Conservation (phyloP, 192 early-diverging fungal genomes). For the Pilobolus umbonatus region DNA sequence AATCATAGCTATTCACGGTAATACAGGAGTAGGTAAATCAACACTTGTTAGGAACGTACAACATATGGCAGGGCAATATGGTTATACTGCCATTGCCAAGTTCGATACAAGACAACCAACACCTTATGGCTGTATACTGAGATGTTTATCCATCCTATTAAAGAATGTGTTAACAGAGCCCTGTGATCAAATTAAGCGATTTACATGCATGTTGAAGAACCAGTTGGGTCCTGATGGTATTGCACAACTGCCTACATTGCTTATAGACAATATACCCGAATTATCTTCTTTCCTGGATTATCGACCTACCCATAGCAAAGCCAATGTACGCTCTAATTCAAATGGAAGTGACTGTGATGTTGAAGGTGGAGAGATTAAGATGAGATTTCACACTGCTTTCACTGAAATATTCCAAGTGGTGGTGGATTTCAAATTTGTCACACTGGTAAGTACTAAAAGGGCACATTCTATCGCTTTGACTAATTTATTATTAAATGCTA, state of each 20-base stretch:
- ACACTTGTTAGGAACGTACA: conserved; percentile 17
- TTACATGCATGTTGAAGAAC: conserved; percentile 17
- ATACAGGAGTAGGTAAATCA: conserved; percentile 29
- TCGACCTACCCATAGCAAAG: neutral
- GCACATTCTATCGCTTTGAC: neutral
- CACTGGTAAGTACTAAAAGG: conserved; percentile 27
- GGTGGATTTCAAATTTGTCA: conserved; percentile 29
- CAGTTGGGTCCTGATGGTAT: conserved; percentile 15
- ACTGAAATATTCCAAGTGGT: conserved; percentile 32
- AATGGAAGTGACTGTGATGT: conserved; percentile 18
- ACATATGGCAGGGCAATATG: conserved; percentile 24
- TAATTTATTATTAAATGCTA: neutral
- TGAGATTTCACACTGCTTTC: conserved; percentile 30
- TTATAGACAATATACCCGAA: conserved; percentile 32
- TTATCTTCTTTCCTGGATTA: conserved; percentile 11
- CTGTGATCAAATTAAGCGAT: conserved; percentile 10
- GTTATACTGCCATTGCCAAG: conserved; percentile 29
- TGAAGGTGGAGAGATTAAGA: conserved; percentile 21
- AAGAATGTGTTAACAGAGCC: conserved; percentile 24
- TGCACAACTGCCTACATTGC: conserved; percentile 10
- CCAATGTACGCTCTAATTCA: neutral
- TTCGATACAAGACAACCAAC: conserved; percentile 29
- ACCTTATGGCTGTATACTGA: conserved; percentile 29
- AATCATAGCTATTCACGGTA: conserved; percentile 28
- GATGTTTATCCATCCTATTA: conserved; percentile 27